A percentile compares a stretch with the other conserved stretches of the same genome.
Evolutionary conservation across 2,329 filamentous ascomycete species (phyloP).

Genomic region (Amauroascus verrucosus): DNA sequence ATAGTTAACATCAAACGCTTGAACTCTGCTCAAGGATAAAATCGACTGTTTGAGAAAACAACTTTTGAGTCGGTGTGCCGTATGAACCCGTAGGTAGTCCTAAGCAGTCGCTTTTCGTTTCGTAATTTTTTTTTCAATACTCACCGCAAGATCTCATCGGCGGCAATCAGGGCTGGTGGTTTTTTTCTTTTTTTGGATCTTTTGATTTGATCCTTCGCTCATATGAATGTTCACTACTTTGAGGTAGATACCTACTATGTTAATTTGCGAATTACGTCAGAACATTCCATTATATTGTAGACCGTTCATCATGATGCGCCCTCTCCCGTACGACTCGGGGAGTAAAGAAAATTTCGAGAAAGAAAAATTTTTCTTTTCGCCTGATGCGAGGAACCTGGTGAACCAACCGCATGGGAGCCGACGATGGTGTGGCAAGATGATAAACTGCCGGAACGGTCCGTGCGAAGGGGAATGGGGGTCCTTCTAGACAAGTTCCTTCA

Average conservation of each 20-base stretch:
- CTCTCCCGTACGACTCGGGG: too few species aligned
- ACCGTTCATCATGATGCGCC: too few species aligned
- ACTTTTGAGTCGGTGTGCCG: not conserved
- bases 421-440: not conserved
- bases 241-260: too few species aligned
- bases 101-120: not conserved
- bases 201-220: too few species aligned
- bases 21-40: too few species aligned
- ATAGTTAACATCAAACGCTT: too few species aligned
- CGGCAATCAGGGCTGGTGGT: not conserved
- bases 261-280: not conserved
- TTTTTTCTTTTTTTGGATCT: too few species aligned
- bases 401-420: not conserved
- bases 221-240: too few species aligned
- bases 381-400: not conserved
- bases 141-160: slow-evolving; percentile 1
- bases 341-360: not conserved
- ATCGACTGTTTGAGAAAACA: not conserved
- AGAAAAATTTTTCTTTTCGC: not conserved
- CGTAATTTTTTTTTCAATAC: not conserved
- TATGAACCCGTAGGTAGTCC: not conserved
- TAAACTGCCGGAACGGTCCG: slow-evolving; percentile 8
- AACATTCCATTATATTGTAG: not conserved
- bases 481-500: not conserved
- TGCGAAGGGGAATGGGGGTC: not conserved